Evolutionary conservation across 163 green algal species (phyloP).

Genomic region (Scenedesmus sp.): DNA sequence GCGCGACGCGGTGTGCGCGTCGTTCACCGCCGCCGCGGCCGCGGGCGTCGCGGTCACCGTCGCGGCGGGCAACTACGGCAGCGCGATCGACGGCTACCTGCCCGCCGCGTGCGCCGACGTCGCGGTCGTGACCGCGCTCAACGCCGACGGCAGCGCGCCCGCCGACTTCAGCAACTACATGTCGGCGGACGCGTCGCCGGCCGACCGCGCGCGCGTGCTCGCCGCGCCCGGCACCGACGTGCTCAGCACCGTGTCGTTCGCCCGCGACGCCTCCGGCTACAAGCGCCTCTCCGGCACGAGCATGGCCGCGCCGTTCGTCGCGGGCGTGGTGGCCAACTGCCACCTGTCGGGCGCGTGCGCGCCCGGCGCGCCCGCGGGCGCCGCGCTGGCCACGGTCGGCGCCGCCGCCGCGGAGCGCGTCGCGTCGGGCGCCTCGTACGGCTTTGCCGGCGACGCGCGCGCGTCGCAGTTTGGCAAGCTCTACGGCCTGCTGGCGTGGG

Average conservation of each 20-base stretch:
- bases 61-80: not conserved
- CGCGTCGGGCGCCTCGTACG: not conserved
- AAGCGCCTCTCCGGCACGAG: not conserved
- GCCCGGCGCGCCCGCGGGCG: not conserved
- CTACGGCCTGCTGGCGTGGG: not conserved
- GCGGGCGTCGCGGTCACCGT: not conserved
- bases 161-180: slow-evolving; percentile 3
- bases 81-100: not conserved
- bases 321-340: not conserved
- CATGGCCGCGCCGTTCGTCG: not conserved
- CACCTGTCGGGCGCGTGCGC: not conserved
- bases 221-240: not conserved
- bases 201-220: not conserved
- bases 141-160: not conserved
- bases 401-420: slow-evolving; percentile 4
- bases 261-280: not conserved
- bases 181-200: too few relatives aligned
- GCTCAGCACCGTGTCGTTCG: not conserved
- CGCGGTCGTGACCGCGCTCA: not conserved
- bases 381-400: not conserved
- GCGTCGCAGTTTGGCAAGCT: slow-evolving; percentile 3
- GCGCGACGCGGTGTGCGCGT: too few relatives aligned
- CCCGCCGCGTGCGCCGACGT: not conserved
- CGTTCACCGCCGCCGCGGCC: too few relatives aligned
- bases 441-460: slow-evolving; percentile 16